Evolutionary conservation across 352 stramenopile species (phyloP).

Genomic region (Phytophthora fragariae): DNA sequence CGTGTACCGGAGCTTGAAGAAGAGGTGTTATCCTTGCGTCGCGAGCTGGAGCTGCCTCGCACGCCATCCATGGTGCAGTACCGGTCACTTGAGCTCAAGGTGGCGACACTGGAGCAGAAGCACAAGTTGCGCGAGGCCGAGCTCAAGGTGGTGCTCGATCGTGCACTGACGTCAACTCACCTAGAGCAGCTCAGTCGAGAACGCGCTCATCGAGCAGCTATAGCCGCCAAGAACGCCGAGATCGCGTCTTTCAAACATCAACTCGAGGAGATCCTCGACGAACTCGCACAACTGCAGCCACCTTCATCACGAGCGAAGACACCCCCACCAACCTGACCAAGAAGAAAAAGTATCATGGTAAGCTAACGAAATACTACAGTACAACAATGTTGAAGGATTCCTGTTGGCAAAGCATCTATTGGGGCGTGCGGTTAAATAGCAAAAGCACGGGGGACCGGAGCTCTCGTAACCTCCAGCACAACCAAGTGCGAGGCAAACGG

Average conservation of each 20-base stretch:
- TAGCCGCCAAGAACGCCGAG: slow-evolving; percentile 81
- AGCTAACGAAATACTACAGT: not conserved
- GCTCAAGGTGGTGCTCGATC: slow-evolving; percentile 73
- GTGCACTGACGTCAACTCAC: slow-evolving; percentile 70
- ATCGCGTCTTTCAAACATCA: slow-evolving; percentile 82
- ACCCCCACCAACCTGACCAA: slow-evolving; percentile 8
- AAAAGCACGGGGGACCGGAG: slow-evolving; percentile 35
- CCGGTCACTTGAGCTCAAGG: slow-evolving; percentile 70
- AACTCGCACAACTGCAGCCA: slow-evolving; percentile 53
- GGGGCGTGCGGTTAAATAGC: slow-evolving; percentile 55
- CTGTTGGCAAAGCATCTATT: slow-evolving; percentile 52
- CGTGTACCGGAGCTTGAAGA: slow-evolving; percentile 60
- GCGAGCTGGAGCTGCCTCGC: slow-evolving; percentile 59
- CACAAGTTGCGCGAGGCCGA: slow-evolving; percentile 78
- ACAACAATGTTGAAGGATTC: slow-evolving; percentile 9
- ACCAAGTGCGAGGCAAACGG: slow-evolving; percentile 5
- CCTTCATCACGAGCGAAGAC: slow-evolving; percentile 14
- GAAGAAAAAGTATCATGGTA: slow-evolving; percentile 18
- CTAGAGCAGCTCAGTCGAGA: slow-evolving; percentile 70
- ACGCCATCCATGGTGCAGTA: slow-evolving; percentile 88
- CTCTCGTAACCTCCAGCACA: slow-evolving; percentile 24
- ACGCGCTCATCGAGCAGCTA: slow-evolving; percentile 60
- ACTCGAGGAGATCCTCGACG: slow-evolving; percentile 70
- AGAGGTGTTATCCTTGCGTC: slow-evolving; percentile 52
- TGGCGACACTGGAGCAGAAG: slow-evolving; percentile 82